Conservation (phyloP, 768 basidiomycete species). For the Nevesoporus exiguus region DNA sequence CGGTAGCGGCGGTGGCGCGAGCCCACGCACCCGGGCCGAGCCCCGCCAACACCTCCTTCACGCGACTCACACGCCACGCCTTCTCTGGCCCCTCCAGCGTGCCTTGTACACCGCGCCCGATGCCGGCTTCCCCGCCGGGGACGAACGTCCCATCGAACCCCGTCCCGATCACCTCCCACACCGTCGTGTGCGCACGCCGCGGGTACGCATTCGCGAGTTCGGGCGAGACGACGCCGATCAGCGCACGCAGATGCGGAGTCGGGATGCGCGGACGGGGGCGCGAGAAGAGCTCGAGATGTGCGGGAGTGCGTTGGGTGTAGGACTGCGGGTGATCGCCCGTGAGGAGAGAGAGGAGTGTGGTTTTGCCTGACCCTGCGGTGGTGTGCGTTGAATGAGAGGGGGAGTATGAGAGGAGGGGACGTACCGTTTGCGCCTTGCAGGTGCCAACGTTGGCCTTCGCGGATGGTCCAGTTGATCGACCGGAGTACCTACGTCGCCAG, state of each 20-base stretch:
- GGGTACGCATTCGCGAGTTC: conserved; percentile 93
- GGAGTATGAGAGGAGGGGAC: conserved; percentile 4
- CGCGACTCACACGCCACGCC: conserved; percentile 38
- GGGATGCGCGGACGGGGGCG: conserved; percentile 62
- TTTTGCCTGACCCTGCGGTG: conserved; percentile 82
- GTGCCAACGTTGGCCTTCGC: conserved; percentile 84
- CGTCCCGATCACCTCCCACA: conserved; percentile 79
- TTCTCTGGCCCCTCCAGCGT: conserved; percentile 33
- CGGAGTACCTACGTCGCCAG: conserved; percentile 56
- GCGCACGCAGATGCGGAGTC: conserved; percentile 60
- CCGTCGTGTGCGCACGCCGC: conserved; percentile 58
- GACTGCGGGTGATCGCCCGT: conserved; percentile 97
- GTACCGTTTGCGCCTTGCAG: conserved; percentile 85
- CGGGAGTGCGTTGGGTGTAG: conserved; percentile 57
- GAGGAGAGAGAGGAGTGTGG: conserved; percentile 84
- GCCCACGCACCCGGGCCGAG: conserved; percentile 62
- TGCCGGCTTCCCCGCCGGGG: conserved; percentile 40
- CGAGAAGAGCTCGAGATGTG: conserved; percentile 55
- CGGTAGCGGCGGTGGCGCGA: not conserved
- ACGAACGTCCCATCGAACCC: conserved; percentile 89
- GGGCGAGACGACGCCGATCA: conserved; percentile 80
- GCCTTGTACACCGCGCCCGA: conserved; percentile 45
- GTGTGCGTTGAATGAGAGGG: too few species aligned
- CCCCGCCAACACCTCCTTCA: conserved; percentile 57
- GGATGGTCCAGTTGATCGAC: conserved; percentile 78